phyloP scores from a whole-genome alignment of 2,329 filamentous ascomycete species.

The Paecilomyces niveus region DNA sequence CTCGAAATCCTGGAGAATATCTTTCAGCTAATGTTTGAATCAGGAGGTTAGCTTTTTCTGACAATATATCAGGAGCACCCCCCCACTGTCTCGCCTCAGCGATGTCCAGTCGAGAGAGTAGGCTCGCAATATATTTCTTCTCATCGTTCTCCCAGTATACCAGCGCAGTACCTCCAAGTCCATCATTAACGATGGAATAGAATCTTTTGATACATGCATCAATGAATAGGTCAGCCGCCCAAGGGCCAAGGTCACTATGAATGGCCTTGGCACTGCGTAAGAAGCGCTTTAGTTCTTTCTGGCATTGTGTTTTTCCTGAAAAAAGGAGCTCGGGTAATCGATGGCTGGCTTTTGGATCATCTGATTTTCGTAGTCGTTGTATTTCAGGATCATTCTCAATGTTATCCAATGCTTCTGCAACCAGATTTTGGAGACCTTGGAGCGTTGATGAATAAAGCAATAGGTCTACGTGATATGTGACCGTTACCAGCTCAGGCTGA shows the following conservation, averaged over 20 bases:
- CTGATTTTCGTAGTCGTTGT: constrained; percentile 37
- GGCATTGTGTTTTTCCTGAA: constrained; percentile 32
- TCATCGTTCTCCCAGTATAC: constrained; percentile 44
- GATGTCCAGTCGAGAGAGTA: constrained; percentile 22
- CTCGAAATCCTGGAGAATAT: constrained; percentile 40
- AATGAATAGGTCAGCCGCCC: constrained; percentile 64
- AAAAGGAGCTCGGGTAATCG: constrained; percentile 20
- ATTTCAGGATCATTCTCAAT: constrained; percentile 58
- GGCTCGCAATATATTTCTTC: constrained; percentile 47
- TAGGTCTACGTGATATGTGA: constrained; percentile 20
- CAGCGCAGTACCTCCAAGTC: constrained; percentile 23
- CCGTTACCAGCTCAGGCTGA: constrained; percentile 49
- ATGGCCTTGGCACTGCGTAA: constrained; percentile 46
- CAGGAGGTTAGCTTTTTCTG: constrained; percentile 53
- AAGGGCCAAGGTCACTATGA: constrained; percentile 54
- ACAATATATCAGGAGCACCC: constrained; percentile 30
- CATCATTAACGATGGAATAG: constrained; percentile 11
- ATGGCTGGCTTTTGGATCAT: constrained; percentile 17
- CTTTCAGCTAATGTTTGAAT: constrained; percentile 46
- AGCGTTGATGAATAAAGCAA: constrained; percentile 26
- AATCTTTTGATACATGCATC: constrained; percentile 39
- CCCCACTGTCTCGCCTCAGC: constrained; percentile 8
- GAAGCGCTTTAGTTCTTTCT: constrained; percentile 52
- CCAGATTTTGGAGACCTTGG: constrained; percentile 36
- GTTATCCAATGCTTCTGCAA: constrained; percentile 36